A percentile compares a stretch with the other conserved stretches of the same genome.
Conservation (phyloP, 139 green algal species). For the Haematococcus sp. region DNA sequence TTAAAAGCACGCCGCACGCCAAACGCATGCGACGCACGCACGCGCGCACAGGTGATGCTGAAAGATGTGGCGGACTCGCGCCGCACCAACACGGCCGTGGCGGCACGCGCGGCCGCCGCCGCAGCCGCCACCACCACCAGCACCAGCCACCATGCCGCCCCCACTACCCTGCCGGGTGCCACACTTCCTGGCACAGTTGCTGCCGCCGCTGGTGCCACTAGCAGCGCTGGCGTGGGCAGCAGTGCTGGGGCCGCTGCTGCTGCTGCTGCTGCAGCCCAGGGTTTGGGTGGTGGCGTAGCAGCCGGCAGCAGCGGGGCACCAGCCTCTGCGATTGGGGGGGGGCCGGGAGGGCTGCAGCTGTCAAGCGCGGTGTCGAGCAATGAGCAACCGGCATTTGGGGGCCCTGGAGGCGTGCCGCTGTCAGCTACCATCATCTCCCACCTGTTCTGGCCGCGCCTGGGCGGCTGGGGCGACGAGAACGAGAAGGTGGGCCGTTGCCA, state of each 20-base stretch:
- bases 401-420: constrained; percentile 20
- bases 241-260: too few relatives aligned
- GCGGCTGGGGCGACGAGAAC: constrained; percentile 6
- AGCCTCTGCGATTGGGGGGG: too few relatives aligned
- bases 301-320: too few relatives aligned
- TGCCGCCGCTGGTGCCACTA: not conserved
- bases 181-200: not conserved
- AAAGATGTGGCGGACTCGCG: constrained; percentile 92
- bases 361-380: too few relatives aligned
- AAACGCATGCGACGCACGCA: too few relatives aligned
- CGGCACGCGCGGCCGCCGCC: not conserved
- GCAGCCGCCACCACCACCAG: not conserved
- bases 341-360: too few relatives aligned
- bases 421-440: constrained; percentile 73
- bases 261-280: not conserved
- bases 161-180: too few relatives aligned
- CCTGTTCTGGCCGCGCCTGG: constrained; percentile 84
- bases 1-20: too few relatives aligned
- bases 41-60: constrained; percentile 48
- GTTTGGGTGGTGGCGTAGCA: too few relatives aligned
- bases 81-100: constrained; percentile 68
- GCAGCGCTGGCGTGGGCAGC: too few relatives aligned
- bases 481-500: too few relatives aligned
- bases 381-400: not conserved
- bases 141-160: too few relatives aligned